These are phyloP conservation scores for Sporobolomyces roseus DNA, from an alignment of 768 basidiomycete species.

Conservation along the genomic window DNA sequence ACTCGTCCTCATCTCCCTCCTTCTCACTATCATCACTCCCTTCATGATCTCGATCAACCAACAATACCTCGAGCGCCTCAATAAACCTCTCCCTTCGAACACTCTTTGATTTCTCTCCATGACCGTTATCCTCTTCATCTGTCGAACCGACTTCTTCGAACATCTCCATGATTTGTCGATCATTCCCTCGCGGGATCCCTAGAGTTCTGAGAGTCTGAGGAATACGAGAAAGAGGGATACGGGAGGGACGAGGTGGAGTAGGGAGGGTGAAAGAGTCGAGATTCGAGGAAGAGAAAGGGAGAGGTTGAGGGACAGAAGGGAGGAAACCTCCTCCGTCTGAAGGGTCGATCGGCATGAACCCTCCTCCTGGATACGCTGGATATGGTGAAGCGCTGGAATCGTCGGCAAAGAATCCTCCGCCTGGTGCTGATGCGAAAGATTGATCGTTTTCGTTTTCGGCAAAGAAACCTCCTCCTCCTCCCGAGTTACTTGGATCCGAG, in stretches of 20 bases:
- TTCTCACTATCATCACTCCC: background rate
- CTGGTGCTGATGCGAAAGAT: too few species aligned
- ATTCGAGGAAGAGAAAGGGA: background rate
- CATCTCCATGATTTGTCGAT: slow-evolving; percentile 13
- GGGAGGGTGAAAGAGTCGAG: slow-evolving; percentile 13
- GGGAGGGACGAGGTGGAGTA: slow-evolving; percentile 9
- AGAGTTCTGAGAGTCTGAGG: slow-evolving; percentile 8
- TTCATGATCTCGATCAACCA: background rate
- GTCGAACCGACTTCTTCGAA: slow-evolving; percentile 34
- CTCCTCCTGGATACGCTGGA: slow-evolving; percentile 13
- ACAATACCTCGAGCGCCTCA: slow-evolving; percentile 22
- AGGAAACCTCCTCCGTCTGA: slow-evolving; percentile 4
- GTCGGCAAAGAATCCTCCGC: background rate
- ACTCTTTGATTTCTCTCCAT: slow-evolving; percentile 17
- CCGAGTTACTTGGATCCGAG: too few species aligned
- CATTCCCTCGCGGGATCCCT: background rate
- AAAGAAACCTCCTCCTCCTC: too few species aligned
- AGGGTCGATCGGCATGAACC: slow-evolving; percentile 10
- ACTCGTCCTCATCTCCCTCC: slow-evolving; percentile 7
- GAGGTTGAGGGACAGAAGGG: slow-evolving; percentile 13
- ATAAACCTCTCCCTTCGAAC: slow-evolving; percentile 26
- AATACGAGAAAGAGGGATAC: slow-evolving; percentile 15
- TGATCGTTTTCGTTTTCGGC: too few species aligned
- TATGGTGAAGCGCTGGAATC: background rate
- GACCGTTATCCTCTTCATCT: slow-evolving; percentile 23